Conservation (phyloP, 1,284 basidiomycete species). For the Rhodotorula sp. region DNA sequence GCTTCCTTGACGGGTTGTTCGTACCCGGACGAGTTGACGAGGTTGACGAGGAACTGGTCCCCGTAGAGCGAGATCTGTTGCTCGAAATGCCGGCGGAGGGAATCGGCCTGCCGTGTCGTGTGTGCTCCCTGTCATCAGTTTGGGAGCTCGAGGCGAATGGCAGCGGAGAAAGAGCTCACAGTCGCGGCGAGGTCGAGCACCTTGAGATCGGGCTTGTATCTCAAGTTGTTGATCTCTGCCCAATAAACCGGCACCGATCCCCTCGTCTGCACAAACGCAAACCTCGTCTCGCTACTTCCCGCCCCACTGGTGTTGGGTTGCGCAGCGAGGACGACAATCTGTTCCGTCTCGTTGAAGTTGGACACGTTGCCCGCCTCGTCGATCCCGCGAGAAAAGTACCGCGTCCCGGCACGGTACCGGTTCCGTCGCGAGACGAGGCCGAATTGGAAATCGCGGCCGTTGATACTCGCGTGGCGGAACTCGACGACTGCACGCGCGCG, state of each 20-base stretch:
- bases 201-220: constrained; percentile 95
- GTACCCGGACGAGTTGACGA: constrained; percentile 93
- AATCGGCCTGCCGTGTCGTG: constrained; percentile 58
- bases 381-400: constrained; percentile 94
- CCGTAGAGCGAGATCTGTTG: constrained; percentile 77
- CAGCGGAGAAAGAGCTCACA: constrained; percentile 52
- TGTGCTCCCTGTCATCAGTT: too few species aligned
- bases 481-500: constrained; percentile 69
- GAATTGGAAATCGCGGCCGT: constrained; percentile 76
- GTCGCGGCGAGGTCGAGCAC: constrained; percentile 90
- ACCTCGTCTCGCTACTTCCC: constrained; percentile 58
- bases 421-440: constrained; percentile 90
- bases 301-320: constrained; percentile 45
- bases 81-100: constrained; percentile 71
- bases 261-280: constrained; percentile 80
- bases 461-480: constrained; percentile 72
- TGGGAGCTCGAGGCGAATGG: background rate
- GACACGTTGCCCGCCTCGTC: constrained; percentile 61
- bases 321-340: constrained; percentile 68
- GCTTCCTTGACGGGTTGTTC: constrained; percentile 96
- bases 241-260: constrained; percentile 94
- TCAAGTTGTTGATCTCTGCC: constrained; percentile 94
- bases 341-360: constrained; percentile 58
- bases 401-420: constrained; percentile 89
- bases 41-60: constrained; percentile 77